These are phyloP conservation scores for Jamesozyma hellenica DNA, from an alignment of 805 yeast genomes.

Conservation along the genomic window DNA sequence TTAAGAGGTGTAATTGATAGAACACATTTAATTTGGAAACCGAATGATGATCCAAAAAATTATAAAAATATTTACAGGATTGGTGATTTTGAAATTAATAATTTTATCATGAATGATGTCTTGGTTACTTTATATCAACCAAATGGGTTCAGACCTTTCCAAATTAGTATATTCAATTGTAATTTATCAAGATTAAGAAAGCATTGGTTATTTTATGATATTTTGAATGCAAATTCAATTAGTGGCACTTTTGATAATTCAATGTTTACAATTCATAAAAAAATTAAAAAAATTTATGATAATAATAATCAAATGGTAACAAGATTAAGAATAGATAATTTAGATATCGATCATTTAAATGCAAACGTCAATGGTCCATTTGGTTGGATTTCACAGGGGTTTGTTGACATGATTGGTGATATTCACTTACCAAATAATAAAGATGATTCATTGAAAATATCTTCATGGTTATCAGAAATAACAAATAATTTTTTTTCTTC, in stretches of 20 bases:
- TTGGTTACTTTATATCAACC: conserved; percentile 79
- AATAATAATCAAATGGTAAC: conserved; percentile 41
- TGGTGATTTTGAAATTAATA: conserved; percentile 89
- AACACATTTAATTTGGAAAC: conserved; percentile 74
- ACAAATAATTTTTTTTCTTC: conserved; percentile 22
- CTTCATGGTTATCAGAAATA: conserved; percentile 42
- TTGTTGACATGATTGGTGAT: conserved; percentile 89
- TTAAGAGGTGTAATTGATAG: conserved; percentile 89
- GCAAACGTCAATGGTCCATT: conserved; percentile 89
- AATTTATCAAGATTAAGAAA: conserved; percentile 71
- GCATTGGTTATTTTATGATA: conserved; percentile 88
- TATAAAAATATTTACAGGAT: conserved; percentile 64
- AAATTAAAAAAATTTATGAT: neutral
- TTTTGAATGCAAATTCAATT: conserved; percentile 71
- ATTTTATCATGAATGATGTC: conserved; percentile 74
- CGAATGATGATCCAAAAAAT: conserved; percentile 68
- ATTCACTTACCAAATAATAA: conserved; percentile 65
- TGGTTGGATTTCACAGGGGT: conserved; percentile 92
- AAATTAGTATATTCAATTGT: conserved; percentile 79
- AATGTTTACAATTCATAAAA: conserved; percentile 77
- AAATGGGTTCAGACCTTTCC: conserved; percentile 66
- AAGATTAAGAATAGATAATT: conserved; percentile 72
- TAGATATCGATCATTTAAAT: conserved; percentile 81
- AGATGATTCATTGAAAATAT: conserved; percentile 35
- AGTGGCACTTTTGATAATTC: conserved; percentile 92